Percentiles rank a stretch among this genome's conserved stretches.
phyloP scores from a whole-genome alignment of 208 protist genomes.

The Crithidia thermophila region DNA sequence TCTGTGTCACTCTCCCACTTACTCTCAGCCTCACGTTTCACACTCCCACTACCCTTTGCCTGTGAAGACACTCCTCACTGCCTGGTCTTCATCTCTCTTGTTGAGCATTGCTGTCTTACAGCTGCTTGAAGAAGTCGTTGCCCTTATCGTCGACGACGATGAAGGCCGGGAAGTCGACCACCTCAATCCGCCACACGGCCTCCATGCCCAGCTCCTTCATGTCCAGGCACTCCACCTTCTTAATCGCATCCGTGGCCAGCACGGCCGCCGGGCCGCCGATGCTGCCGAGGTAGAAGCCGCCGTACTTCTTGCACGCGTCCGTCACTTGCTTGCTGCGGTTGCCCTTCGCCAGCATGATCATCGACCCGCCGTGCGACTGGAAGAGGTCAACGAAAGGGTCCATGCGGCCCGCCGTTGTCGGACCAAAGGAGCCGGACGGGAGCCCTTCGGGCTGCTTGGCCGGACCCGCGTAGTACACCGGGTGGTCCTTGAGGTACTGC shows the following conservation, averaged over 20 bases:
- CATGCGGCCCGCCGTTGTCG: conserved; percentile 97
- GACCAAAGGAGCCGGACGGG: conserved; percentile 95
- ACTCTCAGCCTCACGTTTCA: too few species aligned
- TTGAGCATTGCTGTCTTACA: too few species aligned
- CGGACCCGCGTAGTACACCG: conserved; percentile 98
- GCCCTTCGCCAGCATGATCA: conserved; percentile 97
- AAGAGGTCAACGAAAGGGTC: conserved; percentile 96
- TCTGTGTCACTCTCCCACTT: too few species aligned
- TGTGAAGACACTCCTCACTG: too few species aligned
- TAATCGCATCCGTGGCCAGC: conserved; percentile 94
- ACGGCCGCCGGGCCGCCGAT: conserved; percentile 97
- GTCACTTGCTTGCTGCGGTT: conserved; percentile 94
- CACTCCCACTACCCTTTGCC: too few species aligned
- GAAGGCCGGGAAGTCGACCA: conserved; percentile 98
- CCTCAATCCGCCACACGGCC: conserved; percentile 95
- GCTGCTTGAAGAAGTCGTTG: conserved; percentile 95
- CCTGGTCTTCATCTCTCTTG: too few species aligned
- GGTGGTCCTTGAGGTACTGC: conserved; percentile 95
- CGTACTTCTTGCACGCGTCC: conserved; percentile 94
- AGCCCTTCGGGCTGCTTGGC: conserved; percentile 96
- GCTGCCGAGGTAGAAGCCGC: conserved; percentile 97
- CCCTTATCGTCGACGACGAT: conserved; percentile 98
- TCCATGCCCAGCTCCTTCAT: conserved; percentile 94
- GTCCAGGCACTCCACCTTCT: conserved; percentile 93
- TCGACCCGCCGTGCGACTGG: conserved; percentile 88